Base-by-base conservation (phyloP, 192 early-diverging fungal species). In the Coemansia sp. region DNA sequence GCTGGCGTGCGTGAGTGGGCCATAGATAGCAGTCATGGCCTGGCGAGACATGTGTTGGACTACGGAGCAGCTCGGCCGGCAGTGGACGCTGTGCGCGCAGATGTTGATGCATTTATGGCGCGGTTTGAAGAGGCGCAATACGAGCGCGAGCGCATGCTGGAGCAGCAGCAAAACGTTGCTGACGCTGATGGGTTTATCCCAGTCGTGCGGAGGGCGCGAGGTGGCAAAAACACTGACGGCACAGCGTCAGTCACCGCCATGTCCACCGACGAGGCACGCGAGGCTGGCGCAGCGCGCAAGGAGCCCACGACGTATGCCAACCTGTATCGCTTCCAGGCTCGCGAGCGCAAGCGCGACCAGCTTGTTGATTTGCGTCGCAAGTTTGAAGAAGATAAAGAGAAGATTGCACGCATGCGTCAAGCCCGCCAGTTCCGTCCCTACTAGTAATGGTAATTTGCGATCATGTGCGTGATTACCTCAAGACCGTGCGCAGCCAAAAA, bases 301-400 rank as follows among this genome's bases (percentile, higher is more conserved):
- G 88, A 91, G 68, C 53, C 53, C 29, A 90, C 91, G 62, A 29
- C 66, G 62, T 85, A 94, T 55, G 87, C 88, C 27, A 92, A 98
- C 85, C 95, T 98, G 89, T 98, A 98, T 78, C 86, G 95, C 15
- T 98, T 98, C 90, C 96, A 98, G 86, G 87, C 95, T 88, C 88
- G 95, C 27, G 95, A 98, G 85, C 87, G 81, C 41, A 97, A 97
- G 81, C 86, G 91, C 52, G 90, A 95, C 76, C 91, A 98, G 91
- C 87, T 97, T 41, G 83, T 86, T 3, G 93, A 97, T 61, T 81
- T 98, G 65, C 92, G 96, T 65, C 88, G 87, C 70, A 95, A 94
- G 75, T 98, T 98, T 66, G 95, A 98, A 74, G 90, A 96, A 75
- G 96, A 98, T 80, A 95, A 95, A 84, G 72, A 85, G 60, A 88